Base-by-base conservation (phyloP, 345 rosid genomes). In the Litchi chinensis region DNA sequence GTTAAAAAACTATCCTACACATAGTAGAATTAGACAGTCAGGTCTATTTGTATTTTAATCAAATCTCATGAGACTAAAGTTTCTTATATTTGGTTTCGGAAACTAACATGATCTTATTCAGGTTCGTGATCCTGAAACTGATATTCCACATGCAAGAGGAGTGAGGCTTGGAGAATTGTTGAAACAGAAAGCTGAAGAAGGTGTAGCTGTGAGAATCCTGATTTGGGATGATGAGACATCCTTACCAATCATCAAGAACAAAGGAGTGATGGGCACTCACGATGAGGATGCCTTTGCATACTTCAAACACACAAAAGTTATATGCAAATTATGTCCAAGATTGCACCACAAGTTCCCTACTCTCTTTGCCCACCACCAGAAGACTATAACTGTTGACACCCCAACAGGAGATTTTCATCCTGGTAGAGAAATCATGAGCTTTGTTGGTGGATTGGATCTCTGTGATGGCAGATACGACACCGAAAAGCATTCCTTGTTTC, bases 151-250 rank as follows among this genome's bases (percentile, higher is more conserved):
- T 41, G 97, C 93, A 0, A 85, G 84, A 48, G 97, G 97, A 68
- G 91, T 93, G 37, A 87, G 82, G 75, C 82, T 95, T 1, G 98
- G 98, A 0, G 92, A 95, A 83, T 83, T 93, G 82, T 44, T 95
- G 75, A 91, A 87, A 80, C 76, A 77, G 22, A 95, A 91, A 85
- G 92, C 93, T 0, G 89, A 92, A 74, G 98, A 91, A 89, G 99
- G 98, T 9, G 93, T 90, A 76, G 96, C 95, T 0, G 96, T 95
- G 57, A 89, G 99, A 80, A 81, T 95, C 4, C 89, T 95, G 96
- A 60, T 93, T 41, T 95, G 99, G 99, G 88, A 91, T 52, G 99
- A 92, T 40, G 94, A 92, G 74, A 89, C 98, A 6, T 93, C 95
- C 21, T 66, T 93, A 64, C 97, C 93, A 4, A 13, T 92, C 12